Percentiles rank a stretch among this genome's conserved stretches.
These are phyloP conservation scores for Syncephalastrum contaminatum DNA, from an alignment of 371 early-diverging fungal genomes.

Conservation along the genomic window DNA sequence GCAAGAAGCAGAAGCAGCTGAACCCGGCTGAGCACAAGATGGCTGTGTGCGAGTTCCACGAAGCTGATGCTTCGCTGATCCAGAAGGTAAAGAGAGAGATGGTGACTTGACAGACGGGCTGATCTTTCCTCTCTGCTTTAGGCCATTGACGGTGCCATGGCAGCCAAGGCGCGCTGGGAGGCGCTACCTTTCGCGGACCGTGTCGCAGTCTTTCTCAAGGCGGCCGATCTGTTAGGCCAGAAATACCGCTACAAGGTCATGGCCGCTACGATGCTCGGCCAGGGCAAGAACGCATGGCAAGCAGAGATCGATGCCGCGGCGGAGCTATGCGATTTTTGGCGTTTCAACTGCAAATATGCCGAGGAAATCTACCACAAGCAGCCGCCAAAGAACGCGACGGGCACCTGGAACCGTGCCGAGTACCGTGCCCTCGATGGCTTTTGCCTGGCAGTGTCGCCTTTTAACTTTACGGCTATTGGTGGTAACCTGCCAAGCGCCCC, in stretches of 20 bases:
- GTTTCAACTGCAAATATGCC: slow-evolving; percentile 95
- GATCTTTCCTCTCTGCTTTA: too few species aligned
- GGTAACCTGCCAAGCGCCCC: slow-evolving; percentile 95
- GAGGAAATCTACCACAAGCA: slow-evolving; percentile 92
- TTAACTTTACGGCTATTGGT: slow-evolving; percentile 99
- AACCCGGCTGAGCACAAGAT: slow-evolving; percentile 86
- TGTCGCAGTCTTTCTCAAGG: slow-evolving; percentile 95
- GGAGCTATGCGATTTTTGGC: slow-evolving; percentile 92
- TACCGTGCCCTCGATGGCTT: slow-evolving; percentile 97
- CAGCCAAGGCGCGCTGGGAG: slow-evolving; percentile 89
- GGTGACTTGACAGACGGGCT: too few species aligned
- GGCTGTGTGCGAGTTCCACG: slow-evolving; percentile 81
- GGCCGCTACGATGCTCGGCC: slow-evolving; percentile 98
- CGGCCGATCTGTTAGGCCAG: slow-evolving; percentile 87
- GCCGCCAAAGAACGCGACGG: slow-evolving; percentile 85
- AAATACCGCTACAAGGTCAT: slow-evolving; percentile 94
- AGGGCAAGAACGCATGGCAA: slow-evolving; percentile 98
- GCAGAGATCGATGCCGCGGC: slow-evolving; percentile 98
- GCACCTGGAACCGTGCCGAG: slow-evolving; percentile 95
- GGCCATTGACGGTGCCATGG: slow-evolving; percentile 91
- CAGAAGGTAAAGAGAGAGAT: slow-evolving; percentile 35
- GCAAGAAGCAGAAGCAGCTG: slow-evolving; percentile 68
- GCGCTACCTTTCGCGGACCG: slow-evolving; percentile 93
- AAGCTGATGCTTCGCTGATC: slow-evolving; percentile 74
- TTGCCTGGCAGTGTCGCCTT: slow-evolving; percentile 96